Evolutionary conservation across 2,329 filamentous ascomycete genomes (phyloP), one percentile per base, ranked within the genome.

Genomic region (Aspergillus ochraceus): DNA sequence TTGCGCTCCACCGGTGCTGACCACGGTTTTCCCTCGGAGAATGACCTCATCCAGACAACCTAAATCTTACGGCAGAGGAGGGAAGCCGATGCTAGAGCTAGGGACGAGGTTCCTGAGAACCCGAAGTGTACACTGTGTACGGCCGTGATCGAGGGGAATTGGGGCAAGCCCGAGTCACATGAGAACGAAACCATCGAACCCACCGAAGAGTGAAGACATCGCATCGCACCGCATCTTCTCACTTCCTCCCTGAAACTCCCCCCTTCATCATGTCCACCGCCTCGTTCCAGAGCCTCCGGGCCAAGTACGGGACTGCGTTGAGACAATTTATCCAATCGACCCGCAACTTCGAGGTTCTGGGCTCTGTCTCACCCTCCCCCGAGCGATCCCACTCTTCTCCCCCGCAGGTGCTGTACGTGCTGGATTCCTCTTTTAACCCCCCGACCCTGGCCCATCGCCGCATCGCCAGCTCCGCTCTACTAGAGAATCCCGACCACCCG

Each of bases 381-480:
- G 49, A 51, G 5, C 39, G 57, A 66, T 20, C 61, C 62, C 39
- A 60, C 59, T 19, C 66, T 55, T 20, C 26, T 49, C 59, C 29
- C 54, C 67, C 72, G 36, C 65, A 67, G n/a, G 66, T 70, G n/a
- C 80, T 89, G 55, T 86, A 86, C 72, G 85, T 89, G 57, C 79
- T 88, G 50, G 86, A 88, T 69, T 88, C 86, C 0, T 87, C 85
- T 24, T 88, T 88, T 80, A 89, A 89, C 63, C 86, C 86, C 11
- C 86, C 86, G 1, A 86, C 84, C 3, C 76, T 79, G 55, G 86
- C 86, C 10, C 86, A 89, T 68, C 75, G 83, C 19, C 76, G 77
- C 22, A 82, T 89, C 36, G 84, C 82, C 5, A 78, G 77, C 30
- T 82, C 82, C 17, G 85, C 85, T 2, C 64, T 88, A 5, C 72